These are phyloP conservation scores for Sporobolomyces phaffii DNA, from an alignment of 768 basidiomycete genomes.

Conservation along the genomic window DNA sequence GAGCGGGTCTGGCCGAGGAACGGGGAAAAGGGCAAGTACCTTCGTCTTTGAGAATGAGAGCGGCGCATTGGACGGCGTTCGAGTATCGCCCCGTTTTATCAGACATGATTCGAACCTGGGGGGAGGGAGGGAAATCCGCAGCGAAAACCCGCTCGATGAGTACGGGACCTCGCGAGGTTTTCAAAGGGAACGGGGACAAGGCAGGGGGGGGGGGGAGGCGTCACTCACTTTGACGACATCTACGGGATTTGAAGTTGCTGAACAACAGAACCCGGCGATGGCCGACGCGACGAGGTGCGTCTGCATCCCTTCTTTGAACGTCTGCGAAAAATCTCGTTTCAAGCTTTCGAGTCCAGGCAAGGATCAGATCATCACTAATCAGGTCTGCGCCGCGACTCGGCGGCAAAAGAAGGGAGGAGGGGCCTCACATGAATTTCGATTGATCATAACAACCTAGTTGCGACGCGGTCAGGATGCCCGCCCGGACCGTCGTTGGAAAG, in stretches of 20 bases:
- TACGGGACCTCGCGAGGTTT: too few species aligned
- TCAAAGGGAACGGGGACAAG: too few species aligned
- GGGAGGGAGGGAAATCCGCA: too few species aligned
- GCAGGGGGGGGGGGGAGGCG: too few species aligned
- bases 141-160: too few species aligned
- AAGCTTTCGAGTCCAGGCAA: not conserved
- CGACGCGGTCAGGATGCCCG: constrained; percentile 39
- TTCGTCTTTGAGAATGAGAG: constrained; percentile 36
- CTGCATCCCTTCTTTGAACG: constrained; percentile 38
- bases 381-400: too few species aligned
- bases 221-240: constrained; percentile 32
- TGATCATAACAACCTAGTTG: constrained; percentile 41
- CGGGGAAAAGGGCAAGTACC: constrained; percentile 6
- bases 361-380: too few species aligned
- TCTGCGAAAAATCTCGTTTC: constrained; percentile 33
- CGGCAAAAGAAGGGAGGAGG: too few species aligned
- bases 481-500: constrained; percentile 38
- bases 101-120: constrained; percentile 43
- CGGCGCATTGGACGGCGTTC: constrained; percentile 32
- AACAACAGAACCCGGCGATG: constrained; percentile 41
- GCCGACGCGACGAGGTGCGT: constrained; percentile 39
- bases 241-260: constrained; percentile 34
- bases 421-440: constrained; percentile 34
- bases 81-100: constrained; percentile 36
- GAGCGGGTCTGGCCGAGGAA: not conserved